Conservation (phyloP, 2,329 filamentous ascomycete species). For the Ophiostoma sp. region DNA sequence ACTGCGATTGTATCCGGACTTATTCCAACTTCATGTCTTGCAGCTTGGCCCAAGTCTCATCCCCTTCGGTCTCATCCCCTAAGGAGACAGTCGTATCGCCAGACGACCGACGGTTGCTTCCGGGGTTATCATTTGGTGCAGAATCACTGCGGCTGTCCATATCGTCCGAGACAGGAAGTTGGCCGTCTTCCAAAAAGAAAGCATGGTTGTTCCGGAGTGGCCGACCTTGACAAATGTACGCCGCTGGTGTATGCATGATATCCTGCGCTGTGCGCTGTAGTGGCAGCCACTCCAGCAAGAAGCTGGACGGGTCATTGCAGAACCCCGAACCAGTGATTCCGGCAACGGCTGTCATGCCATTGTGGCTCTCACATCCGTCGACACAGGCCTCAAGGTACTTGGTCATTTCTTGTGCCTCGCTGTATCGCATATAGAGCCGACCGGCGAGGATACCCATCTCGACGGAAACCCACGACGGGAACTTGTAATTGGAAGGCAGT, state of each 20-base stretch:
- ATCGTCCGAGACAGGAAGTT: not conserved
- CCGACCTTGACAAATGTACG: conserved; percentile 50
- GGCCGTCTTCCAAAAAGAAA: conserved; percentile 42
- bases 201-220: conserved; percentile 43
- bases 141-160: not conserved
- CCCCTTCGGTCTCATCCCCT: not conserved
- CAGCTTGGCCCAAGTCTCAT: not conserved
- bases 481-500: conserved; percentile 37
- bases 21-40: not conserved
- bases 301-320: conserved; percentile 38
- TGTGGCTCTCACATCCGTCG: conserved; percentile 16
- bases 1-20: no score
- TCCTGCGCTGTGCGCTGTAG: conserved; percentile 52
- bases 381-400: conserved; percentile 33
- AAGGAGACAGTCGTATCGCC: not conserved
- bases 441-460: conserved; percentile 59
- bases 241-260: conserved; percentile 54
- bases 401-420: conserved; percentile 40
- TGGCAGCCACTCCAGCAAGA: conserved; percentile 54
- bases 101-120: not conserved
- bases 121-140: not conserved
- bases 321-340: conserved; percentile 15
- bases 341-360: not conserved
- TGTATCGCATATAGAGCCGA: conserved; percentile 53
- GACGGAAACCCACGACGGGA: conserved; percentile 50